These are phyloP conservation scores for Ophidiomyces ophidiicola DNA, from an alignment of 2,329 filamentous ascomycete species.

Conservation along the genomic window DNA sequence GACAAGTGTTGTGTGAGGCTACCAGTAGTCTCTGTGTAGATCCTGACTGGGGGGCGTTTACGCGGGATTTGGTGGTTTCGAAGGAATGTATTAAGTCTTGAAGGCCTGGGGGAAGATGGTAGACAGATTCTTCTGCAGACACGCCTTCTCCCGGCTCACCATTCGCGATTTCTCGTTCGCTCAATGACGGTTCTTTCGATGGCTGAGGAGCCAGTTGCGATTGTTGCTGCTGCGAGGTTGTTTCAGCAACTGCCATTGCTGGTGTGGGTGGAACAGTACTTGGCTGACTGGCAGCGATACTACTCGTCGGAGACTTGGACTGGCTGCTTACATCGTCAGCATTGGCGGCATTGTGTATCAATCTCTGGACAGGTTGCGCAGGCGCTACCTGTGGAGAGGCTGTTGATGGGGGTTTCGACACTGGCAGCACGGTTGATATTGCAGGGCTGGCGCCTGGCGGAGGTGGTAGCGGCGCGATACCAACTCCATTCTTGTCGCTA, in stretches of 20 bases:
- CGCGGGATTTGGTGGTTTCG: conserved; percentile 65
- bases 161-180: conserved; percentile 31
- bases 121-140: conserved; percentile 68
- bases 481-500: conserved; percentile 74
- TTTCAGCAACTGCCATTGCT: conserved; percentile 37
- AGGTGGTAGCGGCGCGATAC: conserved; percentile 84
- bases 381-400: conserved; percentile 43
- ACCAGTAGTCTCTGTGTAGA: conserved; percentile 62
- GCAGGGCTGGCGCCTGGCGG: conserved; percentile 55
- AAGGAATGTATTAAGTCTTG: conserved; percentile 87
- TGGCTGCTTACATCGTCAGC: conserved; percentile 33
- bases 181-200: conserved; percentile 17
- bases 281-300: conserved; percentile 29
- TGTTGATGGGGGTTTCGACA: conserved; percentile 44
- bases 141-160: conserved; percentile 41
- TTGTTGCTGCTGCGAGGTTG: conserved; percentile 26
- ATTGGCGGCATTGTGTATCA: conserved; percentile 28
- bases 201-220: conserved; percentile 41
- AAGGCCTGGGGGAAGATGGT: conserved; percentile 77
- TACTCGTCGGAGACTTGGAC: conserved; percentile 43
- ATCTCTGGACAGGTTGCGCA: conserved; percentile 35
- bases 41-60: conserved; percentile 48
- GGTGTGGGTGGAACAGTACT: conserved; percentile 37
- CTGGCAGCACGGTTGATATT: conserved; percentile 39
- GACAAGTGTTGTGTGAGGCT: conserved; percentile 59